A percentile compares a stretch with the other conserved stretches of the same genome.
Conservation (phyloP, 805 yeast genomes). For the Torulaspora quercuum region DNA sequence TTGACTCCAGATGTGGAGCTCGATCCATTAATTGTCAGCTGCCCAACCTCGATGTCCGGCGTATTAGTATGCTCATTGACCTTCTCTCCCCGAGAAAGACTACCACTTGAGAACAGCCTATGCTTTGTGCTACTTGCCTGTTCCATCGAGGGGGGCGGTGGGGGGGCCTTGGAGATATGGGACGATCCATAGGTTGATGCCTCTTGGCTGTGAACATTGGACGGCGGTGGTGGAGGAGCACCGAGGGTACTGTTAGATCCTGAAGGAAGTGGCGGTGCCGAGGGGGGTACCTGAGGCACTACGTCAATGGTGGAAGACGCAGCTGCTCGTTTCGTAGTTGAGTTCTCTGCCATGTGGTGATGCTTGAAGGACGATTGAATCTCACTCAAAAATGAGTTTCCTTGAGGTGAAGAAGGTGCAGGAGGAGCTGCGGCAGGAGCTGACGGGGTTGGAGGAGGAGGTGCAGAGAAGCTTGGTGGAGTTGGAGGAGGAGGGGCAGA, state of each 20-base stretch:
- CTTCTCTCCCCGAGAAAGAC: slow-evolving; percentile 34
- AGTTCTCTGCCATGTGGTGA: slow-evolving; percentile 12
- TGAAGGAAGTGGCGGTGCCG: slow-evolving; percentile 25
- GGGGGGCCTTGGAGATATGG: slow-evolving; percentile 13
- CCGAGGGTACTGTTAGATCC: slow-evolving; percentile 18
- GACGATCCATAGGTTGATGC: slow-evolving; percentile 8
- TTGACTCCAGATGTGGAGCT: slow-evolving; percentile 30
- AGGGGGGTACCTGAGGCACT: slow-evolving; percentile 33
- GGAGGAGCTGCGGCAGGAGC: slow-evolving; percentile 20
- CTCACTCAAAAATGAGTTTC: slow-evolving; percentile 10
- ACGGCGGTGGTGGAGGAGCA: slow-evolving; percentile 22
- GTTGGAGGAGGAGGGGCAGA: slow-evolving; percentile 23
- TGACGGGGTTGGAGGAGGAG: slow-evolving; percentile 17
- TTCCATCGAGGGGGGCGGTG: slow-evolving; percentile 21
- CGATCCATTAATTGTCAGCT: slow-evolving; percentile 29
- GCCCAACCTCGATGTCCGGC: slow-evolving; percentile 25
- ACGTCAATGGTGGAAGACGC: slow-evolving; percentile 23
- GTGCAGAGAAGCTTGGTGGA: slow-evolving; percentile 20
- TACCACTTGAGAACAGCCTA: slow-evolving; percentile 30
- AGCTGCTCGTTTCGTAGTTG: slow-evolving; percentile 12
- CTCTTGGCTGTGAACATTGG: too few relatives aligned
- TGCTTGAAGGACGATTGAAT: slow-evolving; percentile 13
- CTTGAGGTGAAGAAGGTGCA: slow-evolving; percentile 15
- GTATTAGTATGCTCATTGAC: slow-evolving; percentile 24
- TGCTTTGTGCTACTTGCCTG: slow-evolving; percentile 23